Conservation (phyloP, 2,329 filamentous ascomycete genomes). For the Orbilia oligospora region DNA sequence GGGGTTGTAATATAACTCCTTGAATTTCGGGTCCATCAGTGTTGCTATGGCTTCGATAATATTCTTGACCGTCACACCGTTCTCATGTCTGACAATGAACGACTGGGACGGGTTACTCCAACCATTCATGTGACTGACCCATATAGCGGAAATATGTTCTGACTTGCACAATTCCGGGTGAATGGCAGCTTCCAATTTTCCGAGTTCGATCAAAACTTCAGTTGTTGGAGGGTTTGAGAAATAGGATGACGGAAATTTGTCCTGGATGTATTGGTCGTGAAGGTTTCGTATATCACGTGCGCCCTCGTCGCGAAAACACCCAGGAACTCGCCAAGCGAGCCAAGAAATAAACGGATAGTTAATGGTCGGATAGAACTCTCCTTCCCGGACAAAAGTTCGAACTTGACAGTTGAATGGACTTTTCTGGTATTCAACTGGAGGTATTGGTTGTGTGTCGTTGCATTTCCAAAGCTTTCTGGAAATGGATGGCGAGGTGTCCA, state of each 20-base stretch:
- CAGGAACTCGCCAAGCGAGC: conserved; percentile 1
- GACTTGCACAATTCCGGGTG: background rate
- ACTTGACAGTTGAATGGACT: background rate
- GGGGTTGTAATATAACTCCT: too few species aligned
- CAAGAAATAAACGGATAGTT: conserved; percentile 15
- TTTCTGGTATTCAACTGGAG: background rate
- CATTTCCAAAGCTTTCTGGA: background rate
- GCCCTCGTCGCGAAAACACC: background rate
- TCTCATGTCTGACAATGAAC: background rate
- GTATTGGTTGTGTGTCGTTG: background rate
- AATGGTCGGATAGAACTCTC: conserved; percentile 1
- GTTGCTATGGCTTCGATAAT: background rate
- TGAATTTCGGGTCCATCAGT: too few species aligned
- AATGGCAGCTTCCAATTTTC: background rate
- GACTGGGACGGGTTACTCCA: background rate
- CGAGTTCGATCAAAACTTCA: background rate
- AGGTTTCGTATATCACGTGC: background rate
- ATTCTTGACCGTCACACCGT: conserved; percentile 2
- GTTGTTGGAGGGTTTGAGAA: conserved; percentile 6
- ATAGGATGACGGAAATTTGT: conserved; percentile 3
- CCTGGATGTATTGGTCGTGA: background rate
- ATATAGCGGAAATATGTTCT: background rate
- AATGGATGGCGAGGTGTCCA: background rate
- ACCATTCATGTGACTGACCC: too few species aligned
- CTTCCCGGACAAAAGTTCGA: background rate